Percentiles rank a stretch among this genome's conserved stretches.
Evolutionary conservation across 352 stramenopile species (phyloP).

Genomic region (Thalassiosira allenii): DNA sequence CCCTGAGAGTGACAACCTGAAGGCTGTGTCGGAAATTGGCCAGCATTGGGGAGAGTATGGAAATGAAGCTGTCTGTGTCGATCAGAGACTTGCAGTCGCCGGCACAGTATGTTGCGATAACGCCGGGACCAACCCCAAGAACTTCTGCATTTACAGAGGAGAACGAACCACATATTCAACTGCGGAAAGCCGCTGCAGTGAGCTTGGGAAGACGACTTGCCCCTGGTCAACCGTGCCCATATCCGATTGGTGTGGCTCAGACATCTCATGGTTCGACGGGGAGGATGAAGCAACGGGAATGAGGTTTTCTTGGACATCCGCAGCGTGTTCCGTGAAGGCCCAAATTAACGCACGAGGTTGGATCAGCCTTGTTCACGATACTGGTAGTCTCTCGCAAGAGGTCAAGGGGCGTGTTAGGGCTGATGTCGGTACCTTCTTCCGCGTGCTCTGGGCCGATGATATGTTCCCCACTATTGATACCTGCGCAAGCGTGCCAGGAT

Average conservation of each 20-base stretch:
- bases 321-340: constrained; percentile 10
- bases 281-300: constrained; percentile 10
- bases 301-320: constrained; percentile 11
- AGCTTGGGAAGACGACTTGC: constrained; percentile 45
- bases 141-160: constrained; percentile 54
- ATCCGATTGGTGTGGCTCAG: constrained; percentile 1
- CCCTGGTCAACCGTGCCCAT: constrained; percentile 55
- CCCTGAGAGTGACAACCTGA: constrained; percentile 41
- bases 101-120: constrained; percentile 52
- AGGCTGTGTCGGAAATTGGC: constrained; percentile 62
- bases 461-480: constrained; percentile 51
- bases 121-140: constrained; percentile 25
- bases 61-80: constrained; percentile 56
- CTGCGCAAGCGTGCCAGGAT: constrained; percentile 46
- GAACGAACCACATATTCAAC: constrained; percentile 52
- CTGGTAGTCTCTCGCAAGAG: background rate
- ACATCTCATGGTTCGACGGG: constrained; percentile 43
- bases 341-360: constrained; percentile 7
- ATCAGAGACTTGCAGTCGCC: constrained; percentile 59
- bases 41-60: constrained; percentile 26
- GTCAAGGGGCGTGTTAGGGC: constrained; percentile 45
- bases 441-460: constrained; percentile 55
- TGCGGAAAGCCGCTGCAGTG: constrained; percentile 36
- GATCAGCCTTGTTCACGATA: constrained; percentile 14
- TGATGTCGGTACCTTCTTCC: constrained; percentile 68